Conservation (phyloP, 2,329 filamentous ascomycete genomes). For the Penicillium sp. region DNA sequence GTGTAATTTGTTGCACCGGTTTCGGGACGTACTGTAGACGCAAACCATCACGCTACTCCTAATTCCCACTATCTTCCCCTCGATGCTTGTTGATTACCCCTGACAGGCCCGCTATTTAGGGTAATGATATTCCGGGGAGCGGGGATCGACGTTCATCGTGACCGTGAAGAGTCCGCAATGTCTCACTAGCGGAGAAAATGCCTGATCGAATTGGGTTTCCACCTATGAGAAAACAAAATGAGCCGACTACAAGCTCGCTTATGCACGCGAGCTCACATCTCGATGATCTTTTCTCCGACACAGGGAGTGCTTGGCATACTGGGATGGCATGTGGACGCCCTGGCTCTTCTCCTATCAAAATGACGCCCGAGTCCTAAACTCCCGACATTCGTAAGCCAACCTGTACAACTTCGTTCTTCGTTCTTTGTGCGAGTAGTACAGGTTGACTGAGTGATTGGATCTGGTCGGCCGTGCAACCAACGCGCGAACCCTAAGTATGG, state of each 20-base stretch:
- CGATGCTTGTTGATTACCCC: slow-evolving; percentile 3
- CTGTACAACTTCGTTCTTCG: not conserved
- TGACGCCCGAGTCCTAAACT: not conserved
- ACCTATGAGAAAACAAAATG: not conserved
- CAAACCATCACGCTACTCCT: not conserved
- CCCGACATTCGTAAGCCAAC: not conserved
- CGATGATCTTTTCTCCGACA: slow-evolving; percentile 13
- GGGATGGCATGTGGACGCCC: slow-evolving; percentile 10
- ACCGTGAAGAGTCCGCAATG: slow-evolving; percentile 1
- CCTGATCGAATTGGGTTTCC: not conserved
- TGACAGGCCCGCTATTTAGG: slow-evolving; percentile 9
- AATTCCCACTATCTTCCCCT: not conserved
- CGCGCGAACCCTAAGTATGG: slow-evolving; percentile 12
- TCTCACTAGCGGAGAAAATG: not conserved
- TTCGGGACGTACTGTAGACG: too few species aligned
- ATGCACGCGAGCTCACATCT: slow-evolving; percentile 12
- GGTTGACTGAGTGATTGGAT: not conserved
- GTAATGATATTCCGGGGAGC: slow-evolving; percentile 16
- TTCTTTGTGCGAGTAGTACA: not conserved
- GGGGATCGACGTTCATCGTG: slow-evolving; percentile 7
- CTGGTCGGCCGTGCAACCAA: slow-evolving; percentile 2
- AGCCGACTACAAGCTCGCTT: slow-evolving; percentile 5
- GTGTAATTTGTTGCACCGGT: too few species aligned
- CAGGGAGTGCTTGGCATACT: slow-evolving; percentile 5
- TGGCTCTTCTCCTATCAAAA: not conserved